These are phyloP conservation scores for Xylaria sp. DNA, from an alignment of 2,329 filamentous ascomycete genomes.

Conservation along the genomic window DNA sequence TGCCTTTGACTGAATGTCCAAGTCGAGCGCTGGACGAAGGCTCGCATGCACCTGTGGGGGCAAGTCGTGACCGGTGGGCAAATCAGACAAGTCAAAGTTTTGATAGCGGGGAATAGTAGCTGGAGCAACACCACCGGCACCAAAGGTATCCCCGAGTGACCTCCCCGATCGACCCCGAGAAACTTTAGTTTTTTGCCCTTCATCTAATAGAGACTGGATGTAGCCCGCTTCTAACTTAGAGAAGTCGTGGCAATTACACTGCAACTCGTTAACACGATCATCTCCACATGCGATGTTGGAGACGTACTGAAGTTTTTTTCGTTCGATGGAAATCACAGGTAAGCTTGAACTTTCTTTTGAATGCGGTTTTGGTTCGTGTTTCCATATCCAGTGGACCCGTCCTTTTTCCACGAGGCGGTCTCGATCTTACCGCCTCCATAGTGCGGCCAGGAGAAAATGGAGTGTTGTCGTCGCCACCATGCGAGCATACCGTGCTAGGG, in stretches of 20 bases:
- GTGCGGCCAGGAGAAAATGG: constrained; percentile 32
- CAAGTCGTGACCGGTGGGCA: constrained; percentile 27
- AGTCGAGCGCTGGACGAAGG: constrained; percentile 37
- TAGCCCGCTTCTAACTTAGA: constrained; percentile 45
- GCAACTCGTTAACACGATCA: constrained; percentile 30
- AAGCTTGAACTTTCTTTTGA: constrained; percentile 47
- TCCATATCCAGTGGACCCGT: constrained; percentile 42
- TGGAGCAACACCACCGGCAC: constrained; percentile 40
- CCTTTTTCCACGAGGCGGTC: constrained; percentile 44
- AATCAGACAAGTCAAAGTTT: constrained; percentile 35
- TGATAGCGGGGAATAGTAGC: constrained; percentile 30
- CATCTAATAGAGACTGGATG: constrained; percentile 13
- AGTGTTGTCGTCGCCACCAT: constrained; percentile 34
- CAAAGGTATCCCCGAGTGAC: constrained; percentile 40
- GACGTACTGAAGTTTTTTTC: constrained; percentile 45
- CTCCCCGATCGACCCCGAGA: constrained; percentile 30
- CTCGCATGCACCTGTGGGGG: constrained; percentile 27
- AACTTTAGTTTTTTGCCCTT: constrained; percentile 4
- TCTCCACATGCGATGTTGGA: neutral
- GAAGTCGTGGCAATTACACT: constrained; percentile 49
- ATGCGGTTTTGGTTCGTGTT: constrained; percentile 43
- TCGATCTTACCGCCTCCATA: constrained; percentile 27
- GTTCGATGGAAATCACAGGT: constrained; percentile 42
- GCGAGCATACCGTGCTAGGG: constrained; percentile 41
- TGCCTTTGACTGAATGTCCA: constrained; percentile 38